Base-by-base conservation (phyloP, 2,329 filamentous ascomycete species). In the Sclerotinia trifoliorum region DNA sequence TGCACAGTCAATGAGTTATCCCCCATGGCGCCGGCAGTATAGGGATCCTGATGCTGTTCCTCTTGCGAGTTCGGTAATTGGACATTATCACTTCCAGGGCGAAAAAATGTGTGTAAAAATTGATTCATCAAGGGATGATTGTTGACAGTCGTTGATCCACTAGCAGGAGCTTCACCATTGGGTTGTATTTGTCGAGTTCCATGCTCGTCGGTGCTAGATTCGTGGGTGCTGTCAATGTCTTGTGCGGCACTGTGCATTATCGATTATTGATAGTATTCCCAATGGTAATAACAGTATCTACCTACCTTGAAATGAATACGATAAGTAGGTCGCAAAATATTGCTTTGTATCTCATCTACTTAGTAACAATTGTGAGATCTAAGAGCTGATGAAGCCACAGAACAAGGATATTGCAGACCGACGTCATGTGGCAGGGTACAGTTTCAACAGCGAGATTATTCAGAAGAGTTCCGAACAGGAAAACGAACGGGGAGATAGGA, bases 1-100 rank as follows among this genome's bases (percentile, higher is more conserved):
- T 75, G 75, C 57, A 70, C 65, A 6, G 71, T 72, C 46, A 74
- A 67, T 48, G 74, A 72, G 58, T 72, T 65, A n/a, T 71, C 70
- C 39, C 58, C 73, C 51, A 69, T 61, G 5, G 57, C 44, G 13
- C 49, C 39, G 7, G 48, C 57, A 32, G 57, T 62, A 29, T 63
- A 62, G 11, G 57, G 57, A 55, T 46, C 39, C 26, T 63, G 65
- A 26, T 21, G 39, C 51, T 55, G 65, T 29, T 63, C 57, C n/a
- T 62, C 57, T 29, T 10, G 57, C 15, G 26, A 10, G 15, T 29
- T n/a, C 2, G 17, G 35, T 24, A 15, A 11, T 15, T 63, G 57
- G 5, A 21, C 19, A 26, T 67, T 63, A 17, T 26, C 15, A 15
- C n/a, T 39, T 11, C 3, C 26, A 54, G 63, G 15, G 65, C 26